Conservation (phyloP, 2,329 filamentous ascomycete species). For the Fusarium aywerte region DNA sequence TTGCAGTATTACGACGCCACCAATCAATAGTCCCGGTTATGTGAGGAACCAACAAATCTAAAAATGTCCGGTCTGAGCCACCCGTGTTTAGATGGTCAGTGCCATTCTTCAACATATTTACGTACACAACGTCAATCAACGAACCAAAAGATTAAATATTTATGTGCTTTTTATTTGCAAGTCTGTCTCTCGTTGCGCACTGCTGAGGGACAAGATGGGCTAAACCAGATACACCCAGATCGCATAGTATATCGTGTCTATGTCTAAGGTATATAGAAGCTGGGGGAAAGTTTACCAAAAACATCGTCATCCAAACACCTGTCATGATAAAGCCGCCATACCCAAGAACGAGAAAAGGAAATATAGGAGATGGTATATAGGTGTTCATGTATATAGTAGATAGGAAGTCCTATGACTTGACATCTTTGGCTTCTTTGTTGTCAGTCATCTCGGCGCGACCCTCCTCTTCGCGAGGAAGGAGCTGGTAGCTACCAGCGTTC, state of each 20-base stretch:
- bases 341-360: conserved; percentile 24
- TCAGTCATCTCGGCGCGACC: conserved; percentile 26
- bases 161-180: conserved; percentile 8
- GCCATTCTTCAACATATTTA: not conserved
- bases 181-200: conserved; percentile 28
- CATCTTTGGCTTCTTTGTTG: conserved; percentile 34
- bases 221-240: conserved; percentile 23
- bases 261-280: conserved; percentile 35
- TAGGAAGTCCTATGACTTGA: conserved; percentile 13
- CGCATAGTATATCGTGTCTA: conserved; percentile 35
- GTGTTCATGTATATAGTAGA: conserved; percentile 2
- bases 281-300: conserved; percentile 18
- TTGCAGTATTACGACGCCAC: conserved; percentile 3
- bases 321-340: conserved; percentile 31
- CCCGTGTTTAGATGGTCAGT: not conserved
- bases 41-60: conserved; percentile 4
- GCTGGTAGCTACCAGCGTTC: conserved; percentile 41
- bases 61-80: not conserved
- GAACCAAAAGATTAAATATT: not conserved
- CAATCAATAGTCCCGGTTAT: not conserved
- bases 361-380: conserved; percentile 20
- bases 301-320: conserved; percentile 30
- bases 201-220: conserved; percentile 23
- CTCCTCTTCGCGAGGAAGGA: conserved; percentile 39
- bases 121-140: not conserved